Conservation (phyloP, 371 early-diverging fungal genomes). For the Globomyces sp. region DNA sequence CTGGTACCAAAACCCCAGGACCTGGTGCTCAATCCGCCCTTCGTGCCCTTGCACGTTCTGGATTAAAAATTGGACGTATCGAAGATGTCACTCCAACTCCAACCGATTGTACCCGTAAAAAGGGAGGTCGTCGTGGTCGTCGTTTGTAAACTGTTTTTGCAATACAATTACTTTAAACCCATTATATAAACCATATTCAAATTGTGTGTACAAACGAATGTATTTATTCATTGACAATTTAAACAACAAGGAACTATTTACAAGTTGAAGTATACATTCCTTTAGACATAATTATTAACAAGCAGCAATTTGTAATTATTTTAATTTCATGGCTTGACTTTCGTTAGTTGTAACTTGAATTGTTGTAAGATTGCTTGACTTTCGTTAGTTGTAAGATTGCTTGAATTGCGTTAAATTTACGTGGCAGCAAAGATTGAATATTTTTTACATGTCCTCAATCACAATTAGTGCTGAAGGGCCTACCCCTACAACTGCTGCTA, state of each 20-base stretch:
- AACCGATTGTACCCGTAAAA: slow-evolving; percentile 98
- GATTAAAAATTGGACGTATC: slow-evolving; percentile 98
- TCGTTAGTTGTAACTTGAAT: too few species aligned
- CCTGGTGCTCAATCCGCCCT: slow-evolving; percentile 99
- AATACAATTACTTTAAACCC: slow-evolving; percentile 3
- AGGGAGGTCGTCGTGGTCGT: slow-evolving; percentile 99
- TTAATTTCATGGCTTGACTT: too few species aligned
- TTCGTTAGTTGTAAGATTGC: too few species aligned
- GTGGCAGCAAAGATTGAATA: too few species aligned
- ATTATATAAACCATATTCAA: neutral
- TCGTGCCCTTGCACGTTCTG: slow-evolving; percentile 99
- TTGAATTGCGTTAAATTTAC: too few species aligned
- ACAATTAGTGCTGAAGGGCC: neutral
- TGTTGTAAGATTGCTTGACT: too few species aligned
- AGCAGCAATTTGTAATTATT: neutral
- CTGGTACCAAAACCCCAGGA: slow-evolving; percentile 98
- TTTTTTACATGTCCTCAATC: too few species aligned
- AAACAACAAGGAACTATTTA: slow-evolving; percentile 6
- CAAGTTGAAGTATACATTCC: neutral
- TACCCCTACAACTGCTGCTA: slow-evolving; percentile 8
- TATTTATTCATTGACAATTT: slow-evolving; percentile 3
- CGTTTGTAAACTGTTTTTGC: slow-evolving; percentile 79
- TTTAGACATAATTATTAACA: neutral
- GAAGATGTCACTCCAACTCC: slow-evolving; percentile 99
- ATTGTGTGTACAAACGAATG: neutral